phyloP scores from a whole-genome alignment of 1,139 yeast genomes.

The Hanseniaspora gamundiae region DNA sequence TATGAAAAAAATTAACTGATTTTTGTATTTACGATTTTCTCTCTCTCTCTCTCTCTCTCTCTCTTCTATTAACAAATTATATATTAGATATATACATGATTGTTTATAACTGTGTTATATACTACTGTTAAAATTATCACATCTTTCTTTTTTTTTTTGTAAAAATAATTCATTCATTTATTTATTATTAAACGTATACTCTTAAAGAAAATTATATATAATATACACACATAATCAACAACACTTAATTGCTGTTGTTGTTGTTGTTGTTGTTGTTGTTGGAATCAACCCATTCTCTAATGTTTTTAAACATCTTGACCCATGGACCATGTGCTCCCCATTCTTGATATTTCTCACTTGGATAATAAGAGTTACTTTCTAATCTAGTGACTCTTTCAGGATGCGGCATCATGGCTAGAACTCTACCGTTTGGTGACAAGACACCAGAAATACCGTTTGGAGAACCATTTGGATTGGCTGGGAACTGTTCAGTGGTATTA shows the following conservation, averaged over 20 bases:
- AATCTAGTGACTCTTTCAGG: constrained; percentile 90
- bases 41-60: no score
- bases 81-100: background rate
- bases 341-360: constrained; percentile 47
- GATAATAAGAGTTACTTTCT: constrained; percentile 88
- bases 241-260: no score
- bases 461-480: constrained; percentile 95
- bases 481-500: constrained; percentile 65
- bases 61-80: background rate
- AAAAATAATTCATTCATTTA: no score
- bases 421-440: constrained; percentile 83
- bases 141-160: background rate
- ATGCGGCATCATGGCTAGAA: constrained; percentile 98
- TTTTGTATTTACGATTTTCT: no score
- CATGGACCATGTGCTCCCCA: constrained; percentile 86
- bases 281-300: constrained; percentile 81
- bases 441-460: constrained; percentile 91
- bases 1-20: constrained; percentile 24
- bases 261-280: no score
- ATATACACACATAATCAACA: background rate
- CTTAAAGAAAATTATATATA: no score
- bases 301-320: constrained; percentile 86
- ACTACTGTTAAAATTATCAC: no score
- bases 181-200: no score
- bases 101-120: background rate